Evolutionary conservation across 2,329 filamentous ascomycete genomes (phyloP).

Genomic region (Triangularia setosa): DNA sequence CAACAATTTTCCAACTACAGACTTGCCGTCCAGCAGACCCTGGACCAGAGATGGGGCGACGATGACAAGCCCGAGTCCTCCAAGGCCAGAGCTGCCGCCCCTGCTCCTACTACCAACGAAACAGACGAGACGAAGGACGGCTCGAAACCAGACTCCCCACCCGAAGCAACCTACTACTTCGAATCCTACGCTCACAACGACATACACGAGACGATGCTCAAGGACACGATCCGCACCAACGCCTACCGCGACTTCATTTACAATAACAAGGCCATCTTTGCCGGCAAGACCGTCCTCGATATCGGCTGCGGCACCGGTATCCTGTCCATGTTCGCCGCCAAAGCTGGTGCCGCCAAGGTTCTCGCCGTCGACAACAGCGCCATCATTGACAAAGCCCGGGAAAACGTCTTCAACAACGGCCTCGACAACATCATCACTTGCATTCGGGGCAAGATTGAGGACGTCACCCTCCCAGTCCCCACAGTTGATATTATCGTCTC

Average conservation of each 20-base stretch:
- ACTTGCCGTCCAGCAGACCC: conserved; percentile 60
- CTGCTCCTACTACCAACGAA: background rate
- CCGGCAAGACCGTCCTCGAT: conserved; percentile 81
- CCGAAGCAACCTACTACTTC: conserved; percentile 47
- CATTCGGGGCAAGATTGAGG: conserved; percentile 81
- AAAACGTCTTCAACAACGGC: conserved; percentile 79
- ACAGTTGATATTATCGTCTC: conserved; percentile 93
- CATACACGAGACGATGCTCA: conserved; percentile 95
- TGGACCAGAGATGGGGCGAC: conserved; percentile 61
- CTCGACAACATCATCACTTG: conserved; percentile 72
- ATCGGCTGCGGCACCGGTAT: conserved; percentile 88
- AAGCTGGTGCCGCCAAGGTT: conserved; percentile 80
- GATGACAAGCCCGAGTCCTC: conserved; percentile 38
- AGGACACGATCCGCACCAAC: conserved; percentile 82
- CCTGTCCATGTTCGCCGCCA: conserved; percentile 89
- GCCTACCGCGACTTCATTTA: conserved; percentile 95
- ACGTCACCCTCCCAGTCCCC: conserved; percentile 71
- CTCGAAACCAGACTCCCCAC: conserved; percentile 38
- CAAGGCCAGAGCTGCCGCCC: conserved; percentile 16
- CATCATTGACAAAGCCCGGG: conserved; percentile 81
- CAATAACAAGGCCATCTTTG: conserved; percentile 81
- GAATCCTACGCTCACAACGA: conserved; percentile 63
- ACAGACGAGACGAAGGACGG: conserved; percentile 24
- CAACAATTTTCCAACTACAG: conserved; percentile 64
- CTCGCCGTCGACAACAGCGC: conserved; percentile 89